These are phyloP conservation scores for Corinectria fuckeliana DNA, from an alignment of 2,329 filamentous ascomycete species.

Conservation along the genomic window DNA sequence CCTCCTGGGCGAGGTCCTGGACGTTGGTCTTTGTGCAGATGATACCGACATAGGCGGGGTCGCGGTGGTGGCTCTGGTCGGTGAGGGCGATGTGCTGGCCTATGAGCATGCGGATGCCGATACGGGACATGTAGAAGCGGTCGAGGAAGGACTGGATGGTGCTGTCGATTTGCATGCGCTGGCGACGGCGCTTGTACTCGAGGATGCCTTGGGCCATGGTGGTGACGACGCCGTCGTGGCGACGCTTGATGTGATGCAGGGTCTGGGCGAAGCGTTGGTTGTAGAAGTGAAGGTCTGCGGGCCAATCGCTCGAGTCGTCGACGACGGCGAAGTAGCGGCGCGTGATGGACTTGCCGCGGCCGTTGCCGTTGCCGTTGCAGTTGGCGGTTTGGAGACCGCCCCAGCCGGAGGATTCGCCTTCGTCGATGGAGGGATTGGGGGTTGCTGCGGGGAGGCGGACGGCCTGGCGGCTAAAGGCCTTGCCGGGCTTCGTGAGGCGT, in stretches of 20 bases:
- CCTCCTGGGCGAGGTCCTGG: slow-evolving; percentile 90
- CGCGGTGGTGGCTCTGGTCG: slow-evolving; percentile 86
- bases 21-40: slow-evolving; percentile 99
- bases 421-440: slow-evolving; percentile 85
- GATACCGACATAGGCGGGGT: slow-evolving; percentile 95
- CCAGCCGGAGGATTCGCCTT: slow-evolving; percentile 78
- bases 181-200: slow-evolving; percentile 95
- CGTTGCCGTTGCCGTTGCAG: slow-evolving; percentile 54
- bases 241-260: slow-evolving; percentile 90
- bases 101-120: slow-evolving; percentile 98
- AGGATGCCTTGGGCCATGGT: slow-evolving; percentile 98
- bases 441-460: slow-evolving; percentile 82
- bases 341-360: slow-evolving; percentile 56
- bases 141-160: slow-evolving; percentile 98
- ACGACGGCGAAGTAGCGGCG: slow-evolving; percentile 86
- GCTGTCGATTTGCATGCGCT: slow-evolving; percentile 97
- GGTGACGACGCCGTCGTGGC: slow-evolving; percentile 96
- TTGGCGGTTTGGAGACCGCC: slow-evolving; percentile 51
- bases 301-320: slow-evolving; percentile 89
- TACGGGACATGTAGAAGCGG: slow-evolving; percentile 99
- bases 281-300: slow-evolving; percentile 91
- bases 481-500: slow-evolving; percentile 74
- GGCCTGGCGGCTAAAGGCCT: slow-evolving; percentile 60
- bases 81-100: slow-evolving; percentile 97
- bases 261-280: slow-evolving; percentile 90